Evolutionary conservation across 169 alveolate species (phyloP).

Genomic region (Perkinsus marinus): DNA sequence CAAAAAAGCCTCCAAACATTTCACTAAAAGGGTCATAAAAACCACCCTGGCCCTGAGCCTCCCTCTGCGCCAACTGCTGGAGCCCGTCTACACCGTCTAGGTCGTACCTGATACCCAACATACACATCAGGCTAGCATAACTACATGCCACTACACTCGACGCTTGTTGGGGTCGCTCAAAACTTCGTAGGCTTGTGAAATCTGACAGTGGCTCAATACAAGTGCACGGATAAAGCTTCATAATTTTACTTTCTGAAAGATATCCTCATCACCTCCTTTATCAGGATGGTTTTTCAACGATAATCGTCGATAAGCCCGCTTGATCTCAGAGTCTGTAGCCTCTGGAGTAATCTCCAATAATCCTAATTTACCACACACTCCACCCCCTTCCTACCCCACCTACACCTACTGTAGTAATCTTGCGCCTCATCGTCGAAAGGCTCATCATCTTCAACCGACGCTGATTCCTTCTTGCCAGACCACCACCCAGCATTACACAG

Average conservation of each 20-base stretch:
- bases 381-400: background rate
- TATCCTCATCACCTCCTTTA: conserved; percentile 70
- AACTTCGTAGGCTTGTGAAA: conserved; percentile 55
- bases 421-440: background rate
- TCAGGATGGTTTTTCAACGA: conserved; percentile 65
- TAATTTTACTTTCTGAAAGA: conserved; percentile 53
- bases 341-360: conserved; percentile 18
- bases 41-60: conserved; percentile 43
- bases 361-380: background rate
- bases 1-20: conserved; percentile 53
- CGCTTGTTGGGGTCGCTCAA: conserved; percentile 67
- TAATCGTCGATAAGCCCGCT: conserved; percentile 52
- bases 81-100: conserved; percentile 69
- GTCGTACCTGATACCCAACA: conserved; percentile 39
- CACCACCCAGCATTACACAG: background rate
- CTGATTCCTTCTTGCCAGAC: background rate
- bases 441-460: background rate
- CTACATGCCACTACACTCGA: conserved; percentile 15
- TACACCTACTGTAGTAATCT: background rate
- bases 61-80: conserved; percentile 38
- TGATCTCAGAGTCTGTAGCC: conserved; percentile 39
- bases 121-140: background rate
- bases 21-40: conserved; percentile 14
- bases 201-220: background rate
- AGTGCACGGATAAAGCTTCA: background rate